Conservation (phyloP, 257 asterid genomes). For the Solanum sitiens region DNA sequence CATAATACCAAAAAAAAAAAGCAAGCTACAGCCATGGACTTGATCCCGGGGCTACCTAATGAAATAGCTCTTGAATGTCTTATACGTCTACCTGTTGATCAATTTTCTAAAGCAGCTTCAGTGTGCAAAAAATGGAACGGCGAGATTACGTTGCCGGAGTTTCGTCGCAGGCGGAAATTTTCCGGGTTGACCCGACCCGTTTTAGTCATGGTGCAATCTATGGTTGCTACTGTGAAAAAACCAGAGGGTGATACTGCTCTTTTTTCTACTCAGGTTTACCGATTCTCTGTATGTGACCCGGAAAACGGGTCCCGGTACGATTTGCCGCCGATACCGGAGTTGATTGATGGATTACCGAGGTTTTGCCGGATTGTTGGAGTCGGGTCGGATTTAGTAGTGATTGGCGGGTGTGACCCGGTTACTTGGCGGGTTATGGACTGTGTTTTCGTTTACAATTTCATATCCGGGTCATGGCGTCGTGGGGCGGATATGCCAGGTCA, state of each 20-base stretch:
- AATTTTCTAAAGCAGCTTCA: slow-evolving; percentile 3
- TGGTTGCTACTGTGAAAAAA: background rate
- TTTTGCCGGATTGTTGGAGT: slow-evolving; percentile 9
- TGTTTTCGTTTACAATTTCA: slow-evolving; percentile 7
- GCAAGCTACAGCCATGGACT: background rate
- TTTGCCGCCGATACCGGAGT: slow-evolving; percentile 11
- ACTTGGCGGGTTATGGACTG: background rate
- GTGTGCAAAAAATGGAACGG: background rate
- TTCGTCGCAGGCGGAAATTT: background rate
- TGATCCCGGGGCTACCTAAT: slow-evolving; percentile 1
- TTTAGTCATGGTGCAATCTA: slow-evolving; percentile 5
- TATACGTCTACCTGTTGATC: slow-evolving; percentile 3
- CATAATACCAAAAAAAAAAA: background rate
- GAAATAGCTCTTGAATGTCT: slow-evolving; percentile 10
- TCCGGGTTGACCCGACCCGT: slow-evolving; percentile 4
- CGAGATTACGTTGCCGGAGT: slow-evolving; percentile 3
- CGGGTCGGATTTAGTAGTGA: slow-evolving; percentile 5
- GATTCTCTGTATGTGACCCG: slow-evolving; percentile 2
- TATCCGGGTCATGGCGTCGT: slow-evolving; percentile 9
- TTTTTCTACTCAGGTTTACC: background rate
- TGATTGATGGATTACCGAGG: slow-evolving; percentile 6
- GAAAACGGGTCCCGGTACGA: background rate
- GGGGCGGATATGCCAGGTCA: slow-evolving; percentile 17
- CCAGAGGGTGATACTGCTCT: background rate
- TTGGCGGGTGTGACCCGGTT: slow-evolving; percentile 17